Evolutionary conservation across 2,329 filamentous ascomycete species (phyloP).

Genomic region (Tolypocladium ovalisporum): DNA sequence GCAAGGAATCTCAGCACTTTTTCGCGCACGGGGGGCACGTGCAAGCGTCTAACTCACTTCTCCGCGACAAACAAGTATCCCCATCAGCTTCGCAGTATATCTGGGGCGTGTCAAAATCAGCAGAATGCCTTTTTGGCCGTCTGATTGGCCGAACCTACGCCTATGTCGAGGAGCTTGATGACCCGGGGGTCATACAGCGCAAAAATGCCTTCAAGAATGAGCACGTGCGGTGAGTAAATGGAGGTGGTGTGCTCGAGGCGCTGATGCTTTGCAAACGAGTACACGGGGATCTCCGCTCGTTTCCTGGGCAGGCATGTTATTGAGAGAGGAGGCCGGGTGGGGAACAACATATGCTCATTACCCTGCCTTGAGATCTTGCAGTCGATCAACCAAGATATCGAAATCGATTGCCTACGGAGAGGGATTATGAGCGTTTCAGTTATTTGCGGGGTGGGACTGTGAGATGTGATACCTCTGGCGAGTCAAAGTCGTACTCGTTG

Average conservation of each 20-base stretch:
- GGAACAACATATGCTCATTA: constrained; percentile 31
- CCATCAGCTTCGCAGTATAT: constrained; percentile 96
- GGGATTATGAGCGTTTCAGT: neutral
- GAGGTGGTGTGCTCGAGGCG: constrained; percentile 69
- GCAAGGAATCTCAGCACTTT: neutral
- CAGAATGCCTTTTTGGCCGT: too few species aligned
- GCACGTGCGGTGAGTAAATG: constrained; percentile 91
- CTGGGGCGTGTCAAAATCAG: constrained; percentile 23
- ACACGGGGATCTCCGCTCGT: constrained; percentile 83
- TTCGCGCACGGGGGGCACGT: neutral
- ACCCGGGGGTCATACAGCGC: constrained; percentile 83
- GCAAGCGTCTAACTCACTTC: constrained; percentile 52
- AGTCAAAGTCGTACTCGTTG: constrained; percentile 95
- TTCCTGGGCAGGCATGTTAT: constrained; percentile 39
- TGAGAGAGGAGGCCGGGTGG: neutral
- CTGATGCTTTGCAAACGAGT: constrained; percentile 89
- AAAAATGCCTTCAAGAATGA: constrained; percentile 93
- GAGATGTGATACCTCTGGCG: constrained; percentile 49
- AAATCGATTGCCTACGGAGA: constrained; percentile 70
- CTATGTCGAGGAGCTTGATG: constrained; percentile 80
- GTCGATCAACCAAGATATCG: constrained; percentile 67
- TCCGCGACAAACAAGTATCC: constrained; percentile 81
- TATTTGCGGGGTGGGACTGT: neutral
- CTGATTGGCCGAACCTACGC: constrained; percentile 35
- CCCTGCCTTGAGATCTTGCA: constrained; percentile 85